A percentile compares a stretch with the other conserved stretches of the same genome.
These are phyloP conservation scores for Prunus kanzakura DNA, from an alignment of 306 rosid genomes.

Conservation along the genomic window DNA sequence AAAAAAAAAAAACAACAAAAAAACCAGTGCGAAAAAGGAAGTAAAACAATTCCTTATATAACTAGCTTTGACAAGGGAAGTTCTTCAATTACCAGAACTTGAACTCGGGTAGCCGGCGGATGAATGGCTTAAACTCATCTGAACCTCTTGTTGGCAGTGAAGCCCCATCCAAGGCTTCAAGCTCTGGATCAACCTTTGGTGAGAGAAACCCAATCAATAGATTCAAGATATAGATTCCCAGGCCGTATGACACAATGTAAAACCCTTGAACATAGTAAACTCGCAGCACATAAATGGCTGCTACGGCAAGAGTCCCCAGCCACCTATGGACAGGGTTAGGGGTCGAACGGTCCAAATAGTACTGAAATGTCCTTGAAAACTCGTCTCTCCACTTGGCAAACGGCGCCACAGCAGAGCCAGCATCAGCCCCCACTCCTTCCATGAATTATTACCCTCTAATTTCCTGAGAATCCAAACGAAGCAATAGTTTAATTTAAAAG, in stretches of 20 bases:
- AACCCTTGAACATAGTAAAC: conserved; percentile 59
- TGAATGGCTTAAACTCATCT: conserved; percentile 69
- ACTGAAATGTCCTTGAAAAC: conserved; percentile 45
- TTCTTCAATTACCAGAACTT: conserved; percentile 54
- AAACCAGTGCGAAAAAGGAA: background rate
- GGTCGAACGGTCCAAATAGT: conserved; percentile 60
- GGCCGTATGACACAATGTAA: conserved; percentile 59
- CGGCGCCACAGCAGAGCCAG: conserved; percentile 39
- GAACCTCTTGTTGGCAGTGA: conserved; percentile 58
- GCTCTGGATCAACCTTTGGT: conserved; percentile 68
- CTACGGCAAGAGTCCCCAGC: conserved; percentile 52
- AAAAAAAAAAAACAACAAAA: too few relatives aligned
- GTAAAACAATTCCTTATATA: background rate
- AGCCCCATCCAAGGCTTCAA: conserved; percentile 59
- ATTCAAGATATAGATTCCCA: conserved; percentile 60
- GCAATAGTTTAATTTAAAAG: background rate
- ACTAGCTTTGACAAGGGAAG: conserved; percentile 4
- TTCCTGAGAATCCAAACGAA: conserved; percentile 18
- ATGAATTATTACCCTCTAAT: conserved; percentile 24
- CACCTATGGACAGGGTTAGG: conserved; percentile 62
- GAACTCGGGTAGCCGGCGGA: conserved; percentile 78
- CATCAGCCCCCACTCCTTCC: conserved; percentile 55
- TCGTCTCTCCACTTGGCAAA: conserved; percentile 57
- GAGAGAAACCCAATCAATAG: conserved; percentile 67
- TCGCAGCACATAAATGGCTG: conserved; percentile 45